These are phyloP conservation scores for Skeletonema costatum DNA, from an alignment of 108 stramenopile species.

Conservation along the genomic window DNA sequence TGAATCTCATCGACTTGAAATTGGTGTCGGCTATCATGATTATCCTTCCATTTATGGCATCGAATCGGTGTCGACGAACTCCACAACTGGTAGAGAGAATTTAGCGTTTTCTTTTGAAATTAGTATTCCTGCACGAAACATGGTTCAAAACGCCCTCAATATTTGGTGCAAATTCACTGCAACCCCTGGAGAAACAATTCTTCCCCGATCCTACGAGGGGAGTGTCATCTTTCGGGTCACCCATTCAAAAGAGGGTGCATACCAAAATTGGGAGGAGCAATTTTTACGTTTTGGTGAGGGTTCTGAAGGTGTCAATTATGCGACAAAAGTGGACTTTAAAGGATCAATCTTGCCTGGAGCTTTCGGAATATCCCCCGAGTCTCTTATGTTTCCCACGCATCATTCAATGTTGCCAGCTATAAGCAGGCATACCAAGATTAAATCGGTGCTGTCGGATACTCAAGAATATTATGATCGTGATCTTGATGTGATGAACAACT, in stretches of 20 bases:
- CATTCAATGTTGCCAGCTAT: slow-evolving; percentile 15
- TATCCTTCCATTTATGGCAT: not conserved
- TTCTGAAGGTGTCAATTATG: slow-evolving; percentile 5
- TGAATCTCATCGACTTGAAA: slow-evolving; percentile 22
- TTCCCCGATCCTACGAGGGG: slow-evolving; percentile 31
- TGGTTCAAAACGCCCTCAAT: slow-evolving; percentile 19
- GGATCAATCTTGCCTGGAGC: slow-evolving; percentile 34
- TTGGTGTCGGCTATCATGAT: slow-evolving; percentile 43
- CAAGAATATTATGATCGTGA: slow-evolving; percentile 35
- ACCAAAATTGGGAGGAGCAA: slow-evolving; percentile 26
- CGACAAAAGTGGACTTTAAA: slow-evolving; percentile 30
- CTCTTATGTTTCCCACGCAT: slow-evolving; percentile 34
- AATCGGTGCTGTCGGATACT: slow-evolving; percentile 4
- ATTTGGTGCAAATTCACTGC: slow-evolving; percentile 33
- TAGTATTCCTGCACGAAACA: slow-evolving; percentile 4
- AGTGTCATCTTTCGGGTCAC: slow-evolving; percentile 26
- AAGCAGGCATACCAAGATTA: not conserved
- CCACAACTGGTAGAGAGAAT: slow-evolving; percentile 15
- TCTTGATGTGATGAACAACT: slow-evolving; percentile 39
- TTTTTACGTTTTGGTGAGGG: slow-evolving; percentile 2
- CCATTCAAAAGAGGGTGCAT: not conserved
- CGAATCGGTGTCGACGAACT: not conserved
- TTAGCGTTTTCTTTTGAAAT: slow-evolving; percentile 21
- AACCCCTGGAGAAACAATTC: not conserved
- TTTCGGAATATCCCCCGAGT: slow-evolving; percentile 33